phyloP scores from a whole-genome alignment of 2,329 filamentous ascomycete genomes.

The Aureobasidium sp. region DNA sequence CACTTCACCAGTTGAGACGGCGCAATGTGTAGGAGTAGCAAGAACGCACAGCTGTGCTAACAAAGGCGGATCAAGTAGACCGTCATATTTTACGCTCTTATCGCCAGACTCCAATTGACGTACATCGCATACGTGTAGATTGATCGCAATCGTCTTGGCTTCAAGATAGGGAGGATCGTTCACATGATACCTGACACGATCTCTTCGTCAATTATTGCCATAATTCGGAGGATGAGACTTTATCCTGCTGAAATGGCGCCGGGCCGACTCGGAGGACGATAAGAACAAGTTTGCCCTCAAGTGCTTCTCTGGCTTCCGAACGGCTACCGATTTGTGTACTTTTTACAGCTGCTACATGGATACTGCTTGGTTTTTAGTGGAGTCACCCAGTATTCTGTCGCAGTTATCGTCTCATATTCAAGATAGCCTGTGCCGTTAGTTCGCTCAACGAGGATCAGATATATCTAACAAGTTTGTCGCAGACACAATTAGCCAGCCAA shows the following conservation, averaged over 20 bases:
- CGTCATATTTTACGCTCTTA: background rate
- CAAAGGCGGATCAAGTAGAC: background rate
- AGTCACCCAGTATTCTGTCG: background rate
- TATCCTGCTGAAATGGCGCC: background rate
- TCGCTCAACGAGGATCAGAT: background rate
- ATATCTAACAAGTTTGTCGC: background rate
- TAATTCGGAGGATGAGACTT: background rate
- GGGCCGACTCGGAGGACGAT: background rate
- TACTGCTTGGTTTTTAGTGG: background rate
- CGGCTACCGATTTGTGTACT: background rate
- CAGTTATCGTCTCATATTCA: background rate
- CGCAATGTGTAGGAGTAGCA: background rate
- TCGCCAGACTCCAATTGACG: background rate
- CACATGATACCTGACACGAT: background rate
- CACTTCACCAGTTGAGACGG: background rate
- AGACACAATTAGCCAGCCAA: background rate
- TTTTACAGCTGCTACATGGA: background rate
- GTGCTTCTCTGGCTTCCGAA: background rate
- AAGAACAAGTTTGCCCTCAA: background rate
- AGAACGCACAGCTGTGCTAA: background rate
- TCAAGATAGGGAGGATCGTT: background rate
- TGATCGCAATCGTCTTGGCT: background rate
- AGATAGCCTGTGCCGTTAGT: background rate
- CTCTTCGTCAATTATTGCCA: slow-evolving; percentile 5
- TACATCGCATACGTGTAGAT: background rate